A percentile compares a stretch with the other conserved stretches of the same genome.
phyloP scores from a whole-genome alignment of 176 grass and related monocot species.

The Musa acuminata region DNA sequence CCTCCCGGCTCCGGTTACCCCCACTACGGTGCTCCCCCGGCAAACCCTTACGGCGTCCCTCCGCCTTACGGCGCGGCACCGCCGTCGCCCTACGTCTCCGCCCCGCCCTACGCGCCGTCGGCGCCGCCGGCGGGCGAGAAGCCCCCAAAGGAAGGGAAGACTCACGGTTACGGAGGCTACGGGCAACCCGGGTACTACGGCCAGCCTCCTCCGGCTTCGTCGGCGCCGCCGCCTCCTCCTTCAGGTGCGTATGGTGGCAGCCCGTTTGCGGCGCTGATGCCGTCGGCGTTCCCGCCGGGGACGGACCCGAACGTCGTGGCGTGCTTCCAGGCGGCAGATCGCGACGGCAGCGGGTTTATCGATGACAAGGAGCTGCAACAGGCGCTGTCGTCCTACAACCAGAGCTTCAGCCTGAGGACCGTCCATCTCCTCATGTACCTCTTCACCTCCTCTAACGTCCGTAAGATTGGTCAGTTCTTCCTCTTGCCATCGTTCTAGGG shows the following conservation, averaged over 20 bases:
- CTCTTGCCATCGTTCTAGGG: too few species aligned
- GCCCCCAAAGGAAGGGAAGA: constrained; percentile 33
- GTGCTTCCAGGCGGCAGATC: constrained; percentile 85
- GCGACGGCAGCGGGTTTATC: constrained; percentile 79
- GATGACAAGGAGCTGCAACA: constrained; percentile 95
- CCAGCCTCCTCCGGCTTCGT: neutral
- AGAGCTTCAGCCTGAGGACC: constrained; percentile 85
- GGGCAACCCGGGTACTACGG: constrained; percentile 18
- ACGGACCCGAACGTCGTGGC: constrained; percentile 90
- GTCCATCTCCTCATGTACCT: constrained; percentile 97
- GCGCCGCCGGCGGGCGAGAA: constrained; percentile 21
- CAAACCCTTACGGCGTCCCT: constrained; percentile 15
- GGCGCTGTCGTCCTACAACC: constrained; percentile 64
- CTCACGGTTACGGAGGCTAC: neutral
- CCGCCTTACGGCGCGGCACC: constrained; percentile 14
- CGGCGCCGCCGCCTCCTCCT: neutral
- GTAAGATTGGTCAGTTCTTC: constrained; percentile 55
- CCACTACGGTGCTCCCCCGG: constrained; percentile 17
- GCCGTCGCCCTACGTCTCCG: constrained; percentile 3
- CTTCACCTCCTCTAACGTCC: constrained; percentile 77
- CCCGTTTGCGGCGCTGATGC: constrained; percentile 64
- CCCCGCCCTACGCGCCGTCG: constrained; percentile 21
- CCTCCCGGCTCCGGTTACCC: constrained; percentile 23
- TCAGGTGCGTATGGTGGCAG: constrained; percentile 19
- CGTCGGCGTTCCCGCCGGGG: constrained; percentile 57